phyloP scores from a whole-genome alignment of 2,329 filamentous ascomycete species.

The Alternaria alternata region DNA sequence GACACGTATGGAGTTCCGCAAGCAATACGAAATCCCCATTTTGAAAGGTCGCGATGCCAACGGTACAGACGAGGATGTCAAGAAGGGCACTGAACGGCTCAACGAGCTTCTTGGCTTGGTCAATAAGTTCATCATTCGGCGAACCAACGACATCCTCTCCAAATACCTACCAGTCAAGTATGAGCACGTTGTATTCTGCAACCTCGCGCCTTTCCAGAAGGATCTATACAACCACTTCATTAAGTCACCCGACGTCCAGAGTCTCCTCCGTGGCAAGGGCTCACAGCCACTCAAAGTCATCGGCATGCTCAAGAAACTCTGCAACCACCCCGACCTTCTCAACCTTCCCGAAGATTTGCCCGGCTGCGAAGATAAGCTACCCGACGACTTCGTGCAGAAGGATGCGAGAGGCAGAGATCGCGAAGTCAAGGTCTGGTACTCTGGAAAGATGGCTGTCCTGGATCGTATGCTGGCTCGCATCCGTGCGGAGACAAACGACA shows the following conservation, averaged over 20 bases:
- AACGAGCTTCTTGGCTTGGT: slow-evolving; percentile 82
- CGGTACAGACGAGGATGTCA: slow-evolving; percentile 81
- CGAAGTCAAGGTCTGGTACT: slow-evolving; percentile 94
- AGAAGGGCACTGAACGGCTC: slow-evolving; percentile 84
- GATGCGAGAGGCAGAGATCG: slow-evolving; percentile 87
- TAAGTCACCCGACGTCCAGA: slow-evolving; percentile 92
- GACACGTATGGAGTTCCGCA: slow-evolving; percentile 88
- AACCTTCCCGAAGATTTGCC: slow-evolving; percentile 84
- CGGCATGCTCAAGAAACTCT: slow-evolving; percentile 95
- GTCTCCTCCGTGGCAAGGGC: slow-evolving; percentile 88
- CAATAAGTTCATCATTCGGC: slow-evolving; percentile 98
- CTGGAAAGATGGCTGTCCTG: slow-evolving; percentile 97
- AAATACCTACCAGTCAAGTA: slow-evolving; percentile 99
- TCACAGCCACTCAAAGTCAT: slow-evolving; percentile 97
- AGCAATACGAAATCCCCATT: slow-evolving; percentile 92
- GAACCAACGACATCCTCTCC: slow-evolving; percentile 96
- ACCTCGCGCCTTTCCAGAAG: slow-evolving; percentile 88
- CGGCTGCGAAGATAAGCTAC: slow-evolving; percentile 81
- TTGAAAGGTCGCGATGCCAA: slow-evolving; percentile 89
- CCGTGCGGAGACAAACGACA: slow-evolving; percentile 95
- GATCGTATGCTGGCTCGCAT: slow-evolving; percentile 97
- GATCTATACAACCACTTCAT: slow-evolving; percentile 98
- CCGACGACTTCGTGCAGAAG: slow-evolving; percentile 87
- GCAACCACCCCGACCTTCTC: slow-evolving; percentile 95
- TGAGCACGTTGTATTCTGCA: slow-evolving; percentile 98